Percentiles rank a stretch among this genome's conserved stretches.
These are phyloP conservation scores for Syzygium syzygioides DNA, from an alignment of 441 rosid species.

Conservation along the genomic window DNA sequence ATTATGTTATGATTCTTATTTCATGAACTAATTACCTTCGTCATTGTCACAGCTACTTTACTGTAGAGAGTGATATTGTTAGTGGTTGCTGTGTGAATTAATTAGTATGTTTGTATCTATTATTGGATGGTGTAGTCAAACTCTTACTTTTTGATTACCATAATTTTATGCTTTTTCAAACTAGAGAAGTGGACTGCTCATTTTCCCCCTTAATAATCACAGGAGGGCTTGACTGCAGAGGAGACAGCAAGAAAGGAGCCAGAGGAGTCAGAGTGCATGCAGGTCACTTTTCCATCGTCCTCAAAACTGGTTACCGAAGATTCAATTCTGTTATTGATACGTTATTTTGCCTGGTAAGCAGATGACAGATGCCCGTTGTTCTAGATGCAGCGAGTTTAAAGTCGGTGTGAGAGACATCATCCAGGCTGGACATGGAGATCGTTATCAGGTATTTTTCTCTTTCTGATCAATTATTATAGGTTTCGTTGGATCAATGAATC, in stretches of 20 bases:
- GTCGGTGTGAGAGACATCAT: conserved; percentile 89
- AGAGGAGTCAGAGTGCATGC: conserved; percentile 72
- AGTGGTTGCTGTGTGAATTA: background rate
- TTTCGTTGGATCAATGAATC: background rate
- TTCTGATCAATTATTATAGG: background rate
- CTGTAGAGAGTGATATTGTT: background rate
- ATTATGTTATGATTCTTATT: background rate
- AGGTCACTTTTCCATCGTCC: conserved; percentile 33
- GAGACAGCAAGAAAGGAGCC: conserved; percentile 77
- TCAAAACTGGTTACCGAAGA: background rate
- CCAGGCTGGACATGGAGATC: conserved; percentile 94
- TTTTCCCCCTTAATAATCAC: conserved; percentile 8
- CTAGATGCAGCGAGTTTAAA: conserved; percentile 64
- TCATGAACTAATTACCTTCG: background rate
- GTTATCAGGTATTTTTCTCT: conserved; percentile 63
- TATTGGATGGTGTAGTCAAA: background rate
- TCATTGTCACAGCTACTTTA: background rate
- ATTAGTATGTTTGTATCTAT: background rate
- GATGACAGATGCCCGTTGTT: conserved; percentile 91
- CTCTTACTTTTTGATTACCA: background rate
- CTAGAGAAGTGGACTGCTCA: background rate
- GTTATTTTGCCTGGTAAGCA: conserved; percentile 26
- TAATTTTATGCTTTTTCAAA: background rate
- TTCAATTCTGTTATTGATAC: background rate
- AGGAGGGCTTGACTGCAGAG: conserved; percentile 93